Evolutionary conservation across 208 protist genomes (phyloP).

Genomic region (Trypanosoma platydactyli): DNA sequence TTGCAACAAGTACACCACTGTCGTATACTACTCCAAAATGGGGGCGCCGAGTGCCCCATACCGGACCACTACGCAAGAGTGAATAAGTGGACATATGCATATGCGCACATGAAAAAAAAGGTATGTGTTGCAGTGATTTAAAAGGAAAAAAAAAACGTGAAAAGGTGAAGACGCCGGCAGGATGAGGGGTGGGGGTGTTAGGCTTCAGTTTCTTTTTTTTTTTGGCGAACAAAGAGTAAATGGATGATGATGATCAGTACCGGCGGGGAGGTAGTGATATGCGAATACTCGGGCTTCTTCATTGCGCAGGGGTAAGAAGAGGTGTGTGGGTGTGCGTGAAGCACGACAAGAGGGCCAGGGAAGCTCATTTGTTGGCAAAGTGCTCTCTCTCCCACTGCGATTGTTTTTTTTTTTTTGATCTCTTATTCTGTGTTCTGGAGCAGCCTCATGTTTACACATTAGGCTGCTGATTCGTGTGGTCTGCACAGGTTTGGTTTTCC

Average conservation of each 20-base stretch:
- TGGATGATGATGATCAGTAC: background rate
- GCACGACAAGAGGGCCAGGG: background rate
- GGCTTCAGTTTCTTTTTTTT: too few relatives aligned
- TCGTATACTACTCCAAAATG: constrained; percentile 79
- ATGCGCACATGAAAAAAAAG: background rate
- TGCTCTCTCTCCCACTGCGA: constrained; percentile 3
- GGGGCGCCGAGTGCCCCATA: constrained; percentile 1
- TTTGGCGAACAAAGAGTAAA: background rate
- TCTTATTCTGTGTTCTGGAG: background rate
- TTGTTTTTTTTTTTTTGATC: constrained; percentile 2
- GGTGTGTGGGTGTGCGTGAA: background rate
- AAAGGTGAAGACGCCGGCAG: too few relatives aligned
- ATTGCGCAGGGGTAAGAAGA: background rate
- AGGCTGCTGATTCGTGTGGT: too few relatives aligned
- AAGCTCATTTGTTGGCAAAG: background rate
- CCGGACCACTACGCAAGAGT: too few relatives aligned
- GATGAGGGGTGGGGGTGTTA: too few relatives aligned
- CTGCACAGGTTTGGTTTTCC: too few relatives aligned
- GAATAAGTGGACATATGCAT: background rate
- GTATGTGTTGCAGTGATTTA: background rate
- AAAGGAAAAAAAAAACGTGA: background rate
- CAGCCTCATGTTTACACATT: too few relatives aligned
- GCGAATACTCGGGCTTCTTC: too few relatives aligned
- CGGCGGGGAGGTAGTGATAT: background rate
- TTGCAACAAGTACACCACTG: constrained; percentile 90